phyloP scores from a whole-genome alignment of 1,284 basidiomycete genomes.

The Clitocybe nebularis region DNA sequence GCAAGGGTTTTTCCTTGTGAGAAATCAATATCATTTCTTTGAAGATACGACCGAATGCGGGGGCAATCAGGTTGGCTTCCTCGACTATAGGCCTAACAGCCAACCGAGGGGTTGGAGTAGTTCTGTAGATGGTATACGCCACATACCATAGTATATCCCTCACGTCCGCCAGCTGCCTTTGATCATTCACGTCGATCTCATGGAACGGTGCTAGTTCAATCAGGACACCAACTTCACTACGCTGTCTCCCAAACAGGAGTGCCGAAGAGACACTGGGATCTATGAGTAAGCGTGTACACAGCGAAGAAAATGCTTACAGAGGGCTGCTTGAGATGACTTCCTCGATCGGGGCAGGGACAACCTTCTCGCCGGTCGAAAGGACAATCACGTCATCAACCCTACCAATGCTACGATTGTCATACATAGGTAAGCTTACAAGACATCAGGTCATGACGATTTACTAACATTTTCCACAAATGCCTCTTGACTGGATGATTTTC shows the following conservation, averaged over 20 bases:
- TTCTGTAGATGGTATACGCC: neutral
- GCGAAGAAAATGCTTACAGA: constrained; percentile 19
- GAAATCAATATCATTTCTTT: constrained; percentile 38
- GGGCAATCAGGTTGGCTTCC: constrained; percentile 34
- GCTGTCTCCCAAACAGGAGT: constrained; percentile 36
- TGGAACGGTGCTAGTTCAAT: constrained; percentile 27
- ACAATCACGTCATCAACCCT: constrained; percentile 34
- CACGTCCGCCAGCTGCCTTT: constrained; percentile 23
- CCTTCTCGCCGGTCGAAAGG: constrained; percentile 37
- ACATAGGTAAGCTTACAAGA: neutral
- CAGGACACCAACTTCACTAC: constrained; percentile 33
- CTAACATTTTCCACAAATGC: constrained; percentile 36
- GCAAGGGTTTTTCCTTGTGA: constrained; percentile 28
- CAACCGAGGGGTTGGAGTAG: neutral
- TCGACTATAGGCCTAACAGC: constrained; percentile 30
- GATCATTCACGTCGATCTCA: constrained; percentile 23
- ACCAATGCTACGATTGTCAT: constrained; percentile 23
- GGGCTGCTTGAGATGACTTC: constrained; percentile 28
- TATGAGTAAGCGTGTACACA: neutral
- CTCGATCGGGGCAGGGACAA: constrained; percentile 34
- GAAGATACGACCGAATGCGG: constrained; percentile 36
- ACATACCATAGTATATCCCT: constrained; percentile 34
- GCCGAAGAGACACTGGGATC: constrained; percentile 24
- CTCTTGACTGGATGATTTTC: constrained; percentile 27
- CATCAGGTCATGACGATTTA: neutral